Evolutionary conservation across 768 basidiomycete genomes (phyloP), one percentile per base, ranked within the genome.

Genomic region (Boletus subcaerulescens): DNA sequence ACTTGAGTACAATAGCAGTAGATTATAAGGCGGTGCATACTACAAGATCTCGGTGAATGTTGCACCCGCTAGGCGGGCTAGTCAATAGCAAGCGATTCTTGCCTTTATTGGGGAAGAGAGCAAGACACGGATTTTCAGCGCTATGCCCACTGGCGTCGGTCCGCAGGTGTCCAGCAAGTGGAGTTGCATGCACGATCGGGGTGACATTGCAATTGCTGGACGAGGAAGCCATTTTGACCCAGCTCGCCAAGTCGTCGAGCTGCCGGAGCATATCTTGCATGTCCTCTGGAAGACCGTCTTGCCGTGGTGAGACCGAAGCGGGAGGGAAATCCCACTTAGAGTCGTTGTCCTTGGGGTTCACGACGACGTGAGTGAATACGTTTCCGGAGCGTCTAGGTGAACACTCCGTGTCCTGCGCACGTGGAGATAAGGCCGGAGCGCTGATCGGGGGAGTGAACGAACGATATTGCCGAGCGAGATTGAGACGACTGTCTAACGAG

Each of bases 241-340:
- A 66, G 42, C 18, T 42, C 3, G 69, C 69, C 41, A 70, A 33
- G 39, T 69, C 62, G 35, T 71, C 69, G 39, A 70, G 50, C 44
- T 71, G 58, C 32, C 43, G 57, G 17, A 70, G 58, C 2, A 66
- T 49, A 18, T 64, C 66, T 31, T 43, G 60, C 62, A 72, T 65
- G 45, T 70, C 69, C 26, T 58, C 56, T 40, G 60, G 66, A 39
- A 71, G 56, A n/a, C 70, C 68, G 20, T 38, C 33, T 17, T 50
- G 17, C 14, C 7, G 36, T 8, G 49, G 17, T 8, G 40, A 36
- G 24, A 32, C 6, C 7, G 44, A 40, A 22, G 18, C 12, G 35
- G 18, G 12, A 35, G 4, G 14, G 12, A 26, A 14, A 26, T 45
- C 7, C 31, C 31, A 42, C 33, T 24, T 24, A 6, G 45, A 26